Conservation (phyloP, 2,329 filamentous ascomycete species). For the Phialophora macrospora region DNA sequence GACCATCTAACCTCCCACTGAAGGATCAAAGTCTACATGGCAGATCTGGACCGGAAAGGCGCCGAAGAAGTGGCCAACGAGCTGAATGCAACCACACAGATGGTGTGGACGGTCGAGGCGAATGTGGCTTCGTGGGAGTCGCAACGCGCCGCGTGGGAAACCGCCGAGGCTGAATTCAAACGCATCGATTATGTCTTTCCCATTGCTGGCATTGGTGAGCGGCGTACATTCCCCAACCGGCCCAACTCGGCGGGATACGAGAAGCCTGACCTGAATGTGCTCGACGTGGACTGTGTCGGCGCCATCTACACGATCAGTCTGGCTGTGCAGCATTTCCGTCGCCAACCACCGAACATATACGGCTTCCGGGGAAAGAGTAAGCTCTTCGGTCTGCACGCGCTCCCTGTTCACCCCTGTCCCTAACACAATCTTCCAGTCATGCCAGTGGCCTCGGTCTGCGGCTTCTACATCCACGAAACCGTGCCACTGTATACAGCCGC, state of each 20-base stretch:
- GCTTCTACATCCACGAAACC: too few species aligned
- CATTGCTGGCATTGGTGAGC: slow-evolving; percentile 50
- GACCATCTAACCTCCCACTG: too few species aligned
- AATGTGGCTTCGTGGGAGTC: slow-evolving; percentile 31
- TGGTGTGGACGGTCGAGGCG: slow-evolving; percentile 4
- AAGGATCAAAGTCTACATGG: too few species aligned
- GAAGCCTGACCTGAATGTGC: slow-evolving; percentile 46
- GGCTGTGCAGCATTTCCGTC: slow-evolving; percentile 51
- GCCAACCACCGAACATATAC: slow-evolving; percentile 33
- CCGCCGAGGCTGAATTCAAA: slow-evolving; percentile 42
- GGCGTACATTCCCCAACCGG: slow-evolving; percentile 42
- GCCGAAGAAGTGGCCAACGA: too few species aligned
- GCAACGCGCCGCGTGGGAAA: slow-evolving; percentile 42
- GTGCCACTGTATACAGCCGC: too few species aligned
- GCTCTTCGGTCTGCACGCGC: too few species aligned
- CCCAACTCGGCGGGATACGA: slow-evolving; percentile 39
- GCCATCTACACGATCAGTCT: slow-evolving; percentile 49
- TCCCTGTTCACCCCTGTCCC: too few species aligned
- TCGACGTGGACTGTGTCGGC: slow-evolving; percentile 50
- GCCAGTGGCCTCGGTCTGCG: too few species aligned
- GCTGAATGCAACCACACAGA: too few species aligned
- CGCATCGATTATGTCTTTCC: slow-evolving; percentile 49
- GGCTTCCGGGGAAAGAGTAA: too few species aligned
- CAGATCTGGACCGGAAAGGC: too few species aligned
- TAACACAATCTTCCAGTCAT: too few species aligned